Base-by-base conservation (phyloP, 257 asterid genomes). In the Scutellaria galericulata region DNA sequence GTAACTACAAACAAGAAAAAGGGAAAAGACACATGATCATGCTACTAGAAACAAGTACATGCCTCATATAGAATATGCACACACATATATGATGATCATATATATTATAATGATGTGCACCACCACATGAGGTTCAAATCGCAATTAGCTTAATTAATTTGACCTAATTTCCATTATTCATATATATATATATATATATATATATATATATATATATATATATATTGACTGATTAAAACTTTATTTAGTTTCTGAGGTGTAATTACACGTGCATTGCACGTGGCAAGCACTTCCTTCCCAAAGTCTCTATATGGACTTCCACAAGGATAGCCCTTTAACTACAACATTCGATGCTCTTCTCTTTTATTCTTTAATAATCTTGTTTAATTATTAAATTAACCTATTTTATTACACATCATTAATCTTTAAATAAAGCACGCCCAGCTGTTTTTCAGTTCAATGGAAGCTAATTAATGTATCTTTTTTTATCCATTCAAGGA, bases 381-480 rank as follows among this genome's bases (percentile, higher is more conserved):
- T 22, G 22, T 9, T 0, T 20, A 44, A 2, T 35, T 7, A 31
- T 31, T 31, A 31, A 31, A 31, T 4, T 31, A 31, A 31, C 8
- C 40, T 47, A 10, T 37, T 60, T 73, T 24, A 51, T 46, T 37
- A 3, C 22, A 57, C 27, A 48, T 79, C 12, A 70, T 20, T 22
- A 78, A 12, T 52, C 68, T 44, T 47, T 65, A 70, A 74, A 46
- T 64, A 84, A 67, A 72, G 83, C 82, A 72, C 10, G 84, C 84
- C 5, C 37, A 31, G 55, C 68, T 37, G 79, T 27, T 59, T 71
- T 72, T 61, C 58, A 54, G 71, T 77, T 62, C 14, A 67, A 48
- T 72, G 57, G 58, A 72, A 63, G 68, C 24, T 58, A 12, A 50
- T 66, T 39, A 60, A 69, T 78, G 42, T 31, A 60, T 68, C 18